phyloP scores from a whole-genome alignment of 2,329 filamentous ascomycete genomes.

The Neopestalotiopsis clavispora region DNA sequence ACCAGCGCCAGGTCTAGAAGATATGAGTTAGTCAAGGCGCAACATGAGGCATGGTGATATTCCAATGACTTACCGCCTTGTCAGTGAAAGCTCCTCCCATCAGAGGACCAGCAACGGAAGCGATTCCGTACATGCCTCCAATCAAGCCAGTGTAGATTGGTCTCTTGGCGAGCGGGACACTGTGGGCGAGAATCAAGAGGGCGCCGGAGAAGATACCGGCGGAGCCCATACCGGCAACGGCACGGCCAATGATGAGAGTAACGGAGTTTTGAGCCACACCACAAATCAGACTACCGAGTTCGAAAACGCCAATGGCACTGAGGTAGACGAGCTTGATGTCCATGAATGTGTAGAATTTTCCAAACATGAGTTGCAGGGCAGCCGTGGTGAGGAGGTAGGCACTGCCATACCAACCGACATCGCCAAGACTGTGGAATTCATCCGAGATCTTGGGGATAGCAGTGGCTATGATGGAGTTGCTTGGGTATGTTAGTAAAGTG shows the following conservation, averaged over 20 bases:
- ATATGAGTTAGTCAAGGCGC: background rate
- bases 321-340: conserved; percentile 43
- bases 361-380: conserved; percentile 41
- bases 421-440: conserved; percentile 44
- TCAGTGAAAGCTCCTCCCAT: conserved; percentile 38
- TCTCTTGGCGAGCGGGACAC: conserved; percentile 31
- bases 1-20: conserved; percentile 35
- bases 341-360: conserved; percentile 46
- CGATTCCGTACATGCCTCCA: conserved; percentile 44
- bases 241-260: conserved; percentile 34
- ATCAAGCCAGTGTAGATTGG: conserved; percentile 31
- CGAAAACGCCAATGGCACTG: conserved; percentile 42
- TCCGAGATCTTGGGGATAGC: conserved; percentile 47
- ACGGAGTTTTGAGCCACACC: conserved; percentile 33
- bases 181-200: conserved; percentile 39
- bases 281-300: conserved; percentile 45
- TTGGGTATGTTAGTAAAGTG: conserved; percentile 11
- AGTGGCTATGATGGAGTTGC: conserved; percentile 44
- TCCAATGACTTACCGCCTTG: conserved; percentile 31
- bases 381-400: conserved; percentile 44
- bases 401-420: conserved; percentile 54
- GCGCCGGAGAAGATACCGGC: conserved; percentile 47
- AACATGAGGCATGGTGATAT: background rate
- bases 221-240: conserved; percentile 38
- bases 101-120: conserved; percentile 38